Evolutionary conservation across 768 basidiomycete species (phyloP).

Genomic region (Russula virescens): DNA sequence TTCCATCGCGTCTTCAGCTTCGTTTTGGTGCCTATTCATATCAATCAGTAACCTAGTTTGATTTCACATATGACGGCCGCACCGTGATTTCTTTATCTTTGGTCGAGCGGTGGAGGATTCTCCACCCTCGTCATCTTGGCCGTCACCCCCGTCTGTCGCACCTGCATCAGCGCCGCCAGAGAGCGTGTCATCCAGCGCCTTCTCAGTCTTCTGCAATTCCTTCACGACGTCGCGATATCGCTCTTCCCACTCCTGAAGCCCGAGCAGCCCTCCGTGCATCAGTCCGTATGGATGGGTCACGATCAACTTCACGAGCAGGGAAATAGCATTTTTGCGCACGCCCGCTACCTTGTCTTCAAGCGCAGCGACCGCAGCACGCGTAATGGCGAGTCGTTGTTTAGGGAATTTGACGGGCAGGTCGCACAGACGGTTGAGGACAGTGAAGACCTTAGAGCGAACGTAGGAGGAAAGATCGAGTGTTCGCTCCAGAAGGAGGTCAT

Average conservation of each 20-base stretch:
- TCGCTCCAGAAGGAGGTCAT: constrained; percentile 81
- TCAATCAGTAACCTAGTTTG: neutral
- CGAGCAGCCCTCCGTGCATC: constrained; percentile 77
- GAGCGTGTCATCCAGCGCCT: constrained; percentile 56
- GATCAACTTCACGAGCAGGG: constrained; percentile 68
- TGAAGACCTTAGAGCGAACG: constrained; percentile 84
- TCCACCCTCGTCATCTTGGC: constrained; percentile 28
- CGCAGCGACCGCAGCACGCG: constrained; percentile 68
- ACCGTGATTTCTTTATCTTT: constrained; percentile 30
- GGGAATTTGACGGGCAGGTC: constrained; percentile 78
- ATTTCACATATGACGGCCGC: constrained; percentile 7
- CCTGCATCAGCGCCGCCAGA: constrained; percentile 33
- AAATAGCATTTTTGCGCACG: constrained; percentile 81
- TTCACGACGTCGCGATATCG: constrained; percentile 57
- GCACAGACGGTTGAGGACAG: constrained; percentile 69
- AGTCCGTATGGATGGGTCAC: constrained; percentile 84
- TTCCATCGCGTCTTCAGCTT: constrained; percentile 49
- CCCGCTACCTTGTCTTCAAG: constrained; percentile 86
- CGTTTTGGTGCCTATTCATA: neutral
- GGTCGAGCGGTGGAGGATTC: constrained; percentile 23
- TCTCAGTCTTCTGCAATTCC: constrained; percentile 69
- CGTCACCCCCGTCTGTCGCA: constrained; percentile 26
- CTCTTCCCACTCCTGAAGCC: constrained; percentile 64
- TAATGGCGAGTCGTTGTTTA: constrained; percentile 72
- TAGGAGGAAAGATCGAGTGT: constrained; percentile 84